Evolutionary conservation across 2,329 filamentous ascomycete genomes (phyloP), one percentile per base, ranked within the genome.

Genomic region (Penicillium sclerotiorum): DNA sequence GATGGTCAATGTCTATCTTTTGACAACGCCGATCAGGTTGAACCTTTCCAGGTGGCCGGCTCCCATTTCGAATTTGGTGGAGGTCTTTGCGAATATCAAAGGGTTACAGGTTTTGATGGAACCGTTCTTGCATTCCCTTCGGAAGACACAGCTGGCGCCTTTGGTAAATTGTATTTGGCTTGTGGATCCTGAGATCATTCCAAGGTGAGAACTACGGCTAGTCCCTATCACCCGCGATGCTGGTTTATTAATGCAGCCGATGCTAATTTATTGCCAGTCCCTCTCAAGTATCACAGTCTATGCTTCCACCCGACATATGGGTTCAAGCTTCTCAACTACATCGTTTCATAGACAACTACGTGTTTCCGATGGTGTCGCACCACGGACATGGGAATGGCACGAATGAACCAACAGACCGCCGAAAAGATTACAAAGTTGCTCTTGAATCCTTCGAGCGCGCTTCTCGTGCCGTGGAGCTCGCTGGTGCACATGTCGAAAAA

Each of bases 51-150:
- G 42, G 7, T 60, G 52, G 56, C 58, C 58, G 2, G 22, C 45
- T 15, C 58, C 58, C 2, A 57, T 61, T 8, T 49, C 33, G 7
- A 56, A 58, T 35, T 44, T 56, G 27, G 28, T 58, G 8, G 58
- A 58, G 17, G 7, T 59, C 2, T 58, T 60, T 15, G 45, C 56
- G 9, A 55, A 43, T 38, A 36, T 57, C n/a, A 55, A 51, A n/a
- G 58, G 58, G 2, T 36, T 60, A 18, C 52, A 59, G 39, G 55
- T 37, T 11, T 47, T 60, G 5, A 54, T 60, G 58, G 42, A 49
- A 32, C 56, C 58, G 4, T 59, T 57, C 27, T 3, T 59, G 7
- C 49, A 20, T 9, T 56, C 45, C 15, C 32, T 60, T 5, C 17
- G 33, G 8, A 56, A 40, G 15, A 56, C 54, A 0, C 50, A 56